Conservation (phyloP, 768 basidiomycete genomes). For the Tricholoma bakamatsutake region DNA sequence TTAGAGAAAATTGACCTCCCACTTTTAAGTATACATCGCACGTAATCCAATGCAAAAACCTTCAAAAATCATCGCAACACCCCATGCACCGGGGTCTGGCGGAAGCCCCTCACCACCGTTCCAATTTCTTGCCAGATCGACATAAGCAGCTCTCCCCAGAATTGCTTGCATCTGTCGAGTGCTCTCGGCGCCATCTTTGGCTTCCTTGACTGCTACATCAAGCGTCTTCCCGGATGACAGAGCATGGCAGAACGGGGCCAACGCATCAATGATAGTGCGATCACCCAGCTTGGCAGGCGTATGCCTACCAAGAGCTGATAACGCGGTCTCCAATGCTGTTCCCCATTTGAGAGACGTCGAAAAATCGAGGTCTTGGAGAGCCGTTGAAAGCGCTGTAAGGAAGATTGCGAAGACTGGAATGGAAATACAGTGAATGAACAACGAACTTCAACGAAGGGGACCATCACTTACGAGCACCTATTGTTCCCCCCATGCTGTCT, state of each 20-base stretch:
- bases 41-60: constrained; percentile 27
- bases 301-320: constrained; percentile 27
- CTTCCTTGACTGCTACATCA: constrained; percentile 28
- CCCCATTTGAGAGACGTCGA: neutral
- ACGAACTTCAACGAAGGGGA: neutral
- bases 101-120: constrained; percentile 21
- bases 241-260: constrained; percentile 37
- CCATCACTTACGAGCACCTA: constrained; percentile 38
- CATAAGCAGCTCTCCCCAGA: constrained; percentile 48
- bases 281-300: constrained; percentile 50
- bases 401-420: constrained; percentile 38
- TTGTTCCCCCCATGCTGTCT: constrained; percentile 50
- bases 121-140: constrained; percentile 25
- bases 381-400: constrained; percentile 30
- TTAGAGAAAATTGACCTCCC: neutral
- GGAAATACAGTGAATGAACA: neutral
- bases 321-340: neutral
- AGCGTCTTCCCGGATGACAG: constrained; percentile 21
- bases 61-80: constrained; percentile 35
- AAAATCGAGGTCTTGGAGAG: constrained; percentile 5
- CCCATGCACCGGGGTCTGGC: constrained; percentile 56
- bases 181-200: constrained; percentile 37
- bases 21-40: neutral
- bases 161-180: constrained; percentile 42
- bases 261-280: constrained; percentile 52